These are phyloP conservation scores for Vachellia pachyceras DNA, from an alignment of 306 rosid species.

Conservation along the genomic window DNA sequence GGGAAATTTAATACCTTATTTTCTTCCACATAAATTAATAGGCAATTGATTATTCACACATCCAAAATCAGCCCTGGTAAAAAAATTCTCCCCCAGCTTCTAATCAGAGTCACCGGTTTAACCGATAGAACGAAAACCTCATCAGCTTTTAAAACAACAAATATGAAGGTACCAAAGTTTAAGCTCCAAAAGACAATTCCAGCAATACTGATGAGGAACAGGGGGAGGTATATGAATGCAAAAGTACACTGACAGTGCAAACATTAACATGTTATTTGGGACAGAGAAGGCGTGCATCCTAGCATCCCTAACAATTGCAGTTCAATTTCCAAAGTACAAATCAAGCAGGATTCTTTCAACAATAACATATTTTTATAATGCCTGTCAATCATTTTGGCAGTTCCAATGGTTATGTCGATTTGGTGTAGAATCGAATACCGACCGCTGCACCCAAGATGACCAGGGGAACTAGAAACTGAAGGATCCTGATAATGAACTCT, in stretches of 20 bases:
- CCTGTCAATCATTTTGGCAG: neutral
- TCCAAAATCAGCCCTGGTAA: neutral
- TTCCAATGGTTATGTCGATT: conserved; percentile 41
- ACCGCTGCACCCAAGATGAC: conserved; percentile 70
- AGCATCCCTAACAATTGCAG: conserved; percentile 14
- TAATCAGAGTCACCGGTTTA: neutral
- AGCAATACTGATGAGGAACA: conserved; percentile 13
- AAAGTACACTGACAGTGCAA: conserved; percentile 23
- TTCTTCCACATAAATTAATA: neutral
- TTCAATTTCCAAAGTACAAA: conserved; percentile 25
- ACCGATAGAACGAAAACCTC: neutral
- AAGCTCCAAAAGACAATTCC: neutral
- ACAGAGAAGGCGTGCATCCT: conserved; percentile 19
- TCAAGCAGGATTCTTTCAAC: conserved; percentile 27
- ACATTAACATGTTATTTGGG: conserved; percentile 29
- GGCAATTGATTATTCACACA: neutral
- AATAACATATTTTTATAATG: conserved; percentile 19
- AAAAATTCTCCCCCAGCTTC: neutral
- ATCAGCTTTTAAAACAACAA: neutral
- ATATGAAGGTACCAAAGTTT: conserved; percentile 9
- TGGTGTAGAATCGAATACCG: conserved; percentile 61
- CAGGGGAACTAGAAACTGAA: conserved; percentile 73
- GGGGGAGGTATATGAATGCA: conserved; percentile 2
- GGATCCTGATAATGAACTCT: conserved; percentile 55
- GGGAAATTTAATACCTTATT: neutral